Base-by-base conservation (phyloP, 2,329 filamentous ascomycete genomes). In the Cercospora sesami region DNA sequence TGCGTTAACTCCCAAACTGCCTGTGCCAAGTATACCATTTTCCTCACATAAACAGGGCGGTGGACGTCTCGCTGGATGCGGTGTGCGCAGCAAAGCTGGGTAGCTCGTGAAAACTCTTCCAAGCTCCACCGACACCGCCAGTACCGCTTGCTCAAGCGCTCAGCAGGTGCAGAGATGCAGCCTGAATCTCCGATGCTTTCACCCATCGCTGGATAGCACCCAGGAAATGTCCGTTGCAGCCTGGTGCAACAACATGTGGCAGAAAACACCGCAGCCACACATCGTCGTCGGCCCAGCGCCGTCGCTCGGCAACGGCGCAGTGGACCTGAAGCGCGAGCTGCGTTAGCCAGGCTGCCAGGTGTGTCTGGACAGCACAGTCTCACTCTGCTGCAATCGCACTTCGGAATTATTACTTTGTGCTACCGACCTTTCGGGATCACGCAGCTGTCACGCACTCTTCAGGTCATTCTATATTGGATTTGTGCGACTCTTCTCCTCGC, bases 11-110 rank as follows among this genome's bases (percentile, higher is more conserved):
- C 64, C 67, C 63, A 60, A 65, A 55, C 51, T 60, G 16, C 8
- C 53, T n/a, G 42, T 68, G 67, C 67, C 63, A 68, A 68, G 67
- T 30, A 68, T 68, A 68, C 67, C 67, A 63, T 60, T 42, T 42
- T 36, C 53, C 30, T 55, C 62, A 62, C 16, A 58, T 58, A 45
- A 62, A 62, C 57, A 65, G 53, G 66, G 62, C 66, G 62, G 66
- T 68, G 66, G 62, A 61, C 57, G 61, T 30, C 55, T 33, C 33
- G 26, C 36, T 26, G n/a, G 5, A 42, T 68, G 62, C 66, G 63
- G 63, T 65, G 66, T 62, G 66, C 62, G 39, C 55, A 53, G n/a
- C 36, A 30, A 59, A 33, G 28, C 63, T 62, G 57, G 58, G 33
- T 45, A 68, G 66, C 66, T 68, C 57, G 66, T 58, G 62, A 65